Conservation (phyloP, 192 early-diverging fungal genomes). For the Backusella liffmaniae region DNA sequence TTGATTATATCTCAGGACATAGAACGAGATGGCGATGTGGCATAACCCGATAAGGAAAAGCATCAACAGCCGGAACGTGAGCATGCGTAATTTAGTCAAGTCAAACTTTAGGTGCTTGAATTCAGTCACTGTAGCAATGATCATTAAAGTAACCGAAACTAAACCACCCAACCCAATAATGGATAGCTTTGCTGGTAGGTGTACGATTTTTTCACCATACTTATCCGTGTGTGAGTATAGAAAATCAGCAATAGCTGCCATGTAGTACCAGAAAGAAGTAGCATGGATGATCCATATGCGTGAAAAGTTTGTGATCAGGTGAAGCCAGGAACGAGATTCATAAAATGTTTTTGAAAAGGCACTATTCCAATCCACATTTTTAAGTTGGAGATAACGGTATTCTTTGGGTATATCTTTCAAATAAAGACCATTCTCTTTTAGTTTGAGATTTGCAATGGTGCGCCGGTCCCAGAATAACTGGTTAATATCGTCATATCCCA, state of each 20-base stretch:
- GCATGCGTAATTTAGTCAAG: conserved; percentile 19
- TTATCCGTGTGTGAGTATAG: conserved; percentile 35
- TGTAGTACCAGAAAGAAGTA: conserved; percentile 67
- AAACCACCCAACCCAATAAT: conserved; percentile 57
- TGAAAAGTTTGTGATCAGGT: conserved; percentile 67
- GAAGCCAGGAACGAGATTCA: conserved; percentile 65
- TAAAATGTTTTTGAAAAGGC: conserved; percentile 68
- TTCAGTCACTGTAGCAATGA: conserved; percentile 54
- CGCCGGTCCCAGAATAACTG: conserved; percentile 67
- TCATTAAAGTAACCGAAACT: conserved; percentile 50
- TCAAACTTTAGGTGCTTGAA: conserved; percentile 56
- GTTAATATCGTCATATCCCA: conserved; percentile 73
- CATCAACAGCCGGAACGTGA: conserved; percentile 44
- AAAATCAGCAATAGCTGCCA: conserved; percentile 58
- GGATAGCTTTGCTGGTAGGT: conserved; percentile 36
- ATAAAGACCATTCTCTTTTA: conserved; percentile 45
- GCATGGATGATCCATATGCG: conserved; percentile 75
- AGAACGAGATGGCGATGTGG: conserved; percentile 50
- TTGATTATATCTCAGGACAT: conserved; percentile 27
- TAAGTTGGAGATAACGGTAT: conserved; percentile 53
- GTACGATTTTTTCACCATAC: conserved; percentile 15
- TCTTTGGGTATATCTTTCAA: conserved; percentile 54
- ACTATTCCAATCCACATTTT: conserved; percentile 57
- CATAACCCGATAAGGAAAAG: conserved; percentile 48
- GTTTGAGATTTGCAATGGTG: conserved; percentile 46